A percentile compares a stretch with the other conserved stretches of the same genome.
phyloP scores from a whole-genome alignment of 345 rosid genomes.

The Balakata baccata region DNA sequence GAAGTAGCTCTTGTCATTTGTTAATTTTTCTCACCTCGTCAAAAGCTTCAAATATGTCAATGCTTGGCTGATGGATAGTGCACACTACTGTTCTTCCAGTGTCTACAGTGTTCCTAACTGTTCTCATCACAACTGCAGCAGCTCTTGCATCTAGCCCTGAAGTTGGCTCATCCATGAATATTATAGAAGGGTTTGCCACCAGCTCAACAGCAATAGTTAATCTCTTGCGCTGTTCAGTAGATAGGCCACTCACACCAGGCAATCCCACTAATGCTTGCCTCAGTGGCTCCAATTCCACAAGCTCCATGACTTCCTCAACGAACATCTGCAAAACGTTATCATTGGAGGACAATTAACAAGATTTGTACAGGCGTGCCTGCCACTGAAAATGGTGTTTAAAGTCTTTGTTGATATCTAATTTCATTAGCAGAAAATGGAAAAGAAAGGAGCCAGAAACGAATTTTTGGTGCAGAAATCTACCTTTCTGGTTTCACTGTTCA shows the following conservation, averaged over 20 bases:
- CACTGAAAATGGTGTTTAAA: too few relatives aligned
- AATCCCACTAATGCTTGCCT: slow-evolving; percentile 74
- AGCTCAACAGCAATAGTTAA: slow-evolving; percentile 87
- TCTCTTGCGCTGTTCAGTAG: slow-evolving; percentile 86
- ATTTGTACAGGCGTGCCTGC: background rate
- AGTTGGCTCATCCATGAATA: slow-evolving; percentile 18
- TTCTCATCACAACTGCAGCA: slow-evolving; percentile 15
- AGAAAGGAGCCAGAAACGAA: background rate
- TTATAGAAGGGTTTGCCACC: slow-evolving; percentile 84
- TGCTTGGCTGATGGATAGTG: slow-evolving; percentile 16
- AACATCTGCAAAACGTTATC: slow-evolving; percentile 22
- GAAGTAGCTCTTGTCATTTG: background rate
- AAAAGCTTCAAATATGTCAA: slow-evolving; percentile 14
- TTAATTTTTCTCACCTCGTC: slow-evolving; percentile 33
- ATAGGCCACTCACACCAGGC: slow-evolving; percentile 80
- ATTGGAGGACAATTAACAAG: too few relatives aligned
- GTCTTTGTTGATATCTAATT: too few relatives aligned
- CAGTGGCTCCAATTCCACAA: slow-evolving; percentile 60
- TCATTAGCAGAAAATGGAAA: background rate
- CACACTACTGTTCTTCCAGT: slow-evolving; percentile 16
- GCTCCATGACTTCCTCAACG: slow-evolving; percentile 83
- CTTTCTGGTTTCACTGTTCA: slow-evolving; percentile 51
- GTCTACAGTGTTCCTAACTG: slow-evolving; percentile 14
- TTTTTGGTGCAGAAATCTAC: slow-evolving; percentile 17
- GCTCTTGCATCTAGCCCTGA: slow-evolving; percentile 17